Evolutionary conservation across 179 eudicot genomes (phyloP), one percentile per base, ranked within the genome.

Genomic region (Carnegiea gigantea): DNA sequence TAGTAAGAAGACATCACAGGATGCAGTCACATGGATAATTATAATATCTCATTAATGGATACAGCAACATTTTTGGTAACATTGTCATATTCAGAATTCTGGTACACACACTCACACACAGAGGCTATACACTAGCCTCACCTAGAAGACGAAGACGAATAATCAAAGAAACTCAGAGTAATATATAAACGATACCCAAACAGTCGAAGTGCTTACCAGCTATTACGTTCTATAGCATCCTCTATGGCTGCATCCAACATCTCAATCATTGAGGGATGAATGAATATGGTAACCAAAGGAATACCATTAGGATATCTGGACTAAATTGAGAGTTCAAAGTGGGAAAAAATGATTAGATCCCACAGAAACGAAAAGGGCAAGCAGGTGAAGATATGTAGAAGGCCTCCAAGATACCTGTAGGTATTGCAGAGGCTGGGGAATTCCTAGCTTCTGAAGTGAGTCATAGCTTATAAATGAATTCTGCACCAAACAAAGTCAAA

Each of bases 291-390:
- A 40, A 78, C 90, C 84, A 96, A 79, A 86, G 99, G 91, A 79
- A 92, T 89, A 78, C 99, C 98, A 75, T 94, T 97, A 82, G 97
- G 95, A 88, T 91, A 94, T 82, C 98, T 92, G 84, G 98, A 91
- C 99, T 96, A 89, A 77, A 89, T 79, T 80, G 79, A 70, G 86
- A 51, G 43, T 76, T 36, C 24, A 62, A 76, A 49, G 20, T 26
- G 7, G 44, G 57, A 51, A 23, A 18, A 23, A 18, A 38, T 9
- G 30, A 44, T 83, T 17, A 81, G 53, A 57, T 13, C 40, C 49
- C 75, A 70, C 74, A 26, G 67, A 57, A 72, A 67, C 9, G 18
- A 79, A 24, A 49, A 79, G n/a, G 62, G 51, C 6, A n/a, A 24
- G 43, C 44, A 24, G 54, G 7, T 62, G 53, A 9, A 67, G 43